Percentiles rank a stretch among this genome's conserved stretches.
Conservation (phyloP, 2,329 filamentous ascomycete genomes). For the Microascus cirrosus region DNA sequence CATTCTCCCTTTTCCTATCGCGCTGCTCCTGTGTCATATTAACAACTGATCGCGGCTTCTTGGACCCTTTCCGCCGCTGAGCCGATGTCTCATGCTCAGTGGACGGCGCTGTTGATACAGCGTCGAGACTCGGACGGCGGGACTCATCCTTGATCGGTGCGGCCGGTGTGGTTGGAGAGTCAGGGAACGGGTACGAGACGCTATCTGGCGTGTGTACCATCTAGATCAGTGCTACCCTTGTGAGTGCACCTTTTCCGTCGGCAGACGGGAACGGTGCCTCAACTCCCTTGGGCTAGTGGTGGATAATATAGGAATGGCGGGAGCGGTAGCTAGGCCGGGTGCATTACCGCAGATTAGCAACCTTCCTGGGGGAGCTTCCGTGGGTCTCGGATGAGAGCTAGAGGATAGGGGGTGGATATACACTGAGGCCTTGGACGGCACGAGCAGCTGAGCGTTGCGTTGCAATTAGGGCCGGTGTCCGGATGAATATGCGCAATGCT, state of each 20-base stretch:
- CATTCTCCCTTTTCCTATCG: conserved; percentile 52
- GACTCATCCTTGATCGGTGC: neutral
- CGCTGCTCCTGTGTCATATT: conserved; percentile 66
- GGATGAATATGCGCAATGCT: neutral
- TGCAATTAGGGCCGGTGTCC: neutral
- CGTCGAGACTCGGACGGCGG: neutral
- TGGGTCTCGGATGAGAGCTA: neutral
- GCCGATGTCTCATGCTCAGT: neutral
- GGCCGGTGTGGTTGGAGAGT: neutral
- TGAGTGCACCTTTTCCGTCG: neutral
- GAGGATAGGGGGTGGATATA: neutral
- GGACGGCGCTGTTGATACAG: neutral
- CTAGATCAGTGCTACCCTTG: neutral
- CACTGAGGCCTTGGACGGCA: neutral
- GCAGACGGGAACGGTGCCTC: neutral
- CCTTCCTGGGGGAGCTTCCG: neutral
- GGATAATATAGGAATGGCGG: neutral
- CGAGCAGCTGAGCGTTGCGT: neutral
- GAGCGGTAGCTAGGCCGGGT: neutral
- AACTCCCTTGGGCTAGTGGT: neutral
- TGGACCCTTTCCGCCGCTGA: neutral
- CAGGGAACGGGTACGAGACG: neutral
- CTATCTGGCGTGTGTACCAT: conserved; percentile 2
- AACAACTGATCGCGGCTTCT: conserved; percentile 24
- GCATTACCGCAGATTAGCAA: neutral